Conservation (phyloP, 208 protist species). For the Borovskyia barvae region DNA sequence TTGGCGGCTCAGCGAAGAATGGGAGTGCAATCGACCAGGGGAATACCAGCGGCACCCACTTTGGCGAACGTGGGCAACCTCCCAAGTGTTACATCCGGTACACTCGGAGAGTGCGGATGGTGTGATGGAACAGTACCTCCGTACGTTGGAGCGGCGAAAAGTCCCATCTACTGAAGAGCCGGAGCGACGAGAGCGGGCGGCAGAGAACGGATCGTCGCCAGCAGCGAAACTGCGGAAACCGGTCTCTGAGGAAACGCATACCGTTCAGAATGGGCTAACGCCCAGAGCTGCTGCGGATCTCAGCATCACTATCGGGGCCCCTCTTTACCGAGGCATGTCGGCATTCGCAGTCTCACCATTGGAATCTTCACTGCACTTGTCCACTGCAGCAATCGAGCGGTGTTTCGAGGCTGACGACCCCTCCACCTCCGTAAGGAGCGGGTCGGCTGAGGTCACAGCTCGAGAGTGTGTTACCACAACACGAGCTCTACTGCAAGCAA, state of each 20-base stretch:
- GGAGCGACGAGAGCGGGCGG: neutral
- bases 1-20: constrained; percentile 50
- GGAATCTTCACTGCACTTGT: constrained; percentile 5
- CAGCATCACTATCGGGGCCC: constrained; percentile 9
- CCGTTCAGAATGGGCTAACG: neutral
- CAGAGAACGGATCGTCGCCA: no score
- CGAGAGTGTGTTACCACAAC: no score
- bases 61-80: constrained; percentile 24
- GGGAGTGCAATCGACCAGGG: constrained; percentile 19
- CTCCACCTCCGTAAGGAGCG: no score
- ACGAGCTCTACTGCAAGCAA: no score
- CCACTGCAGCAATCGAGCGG: neutral
- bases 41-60: constrained; percentile 43
- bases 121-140: constrained; percentile 25
- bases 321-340: constrained; percentile 1
- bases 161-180: neutral
- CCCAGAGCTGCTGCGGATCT: neutral
- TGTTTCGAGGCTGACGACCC: neutral
- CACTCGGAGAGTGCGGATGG: constrained; percentile 22
- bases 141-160: constrained; percentile 10
- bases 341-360: neutral
- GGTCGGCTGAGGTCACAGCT: no score
- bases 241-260: no score
- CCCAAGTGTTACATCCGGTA: constrained; percentile 16
- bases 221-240: neutral